These are phyloP conservation scores for Xylaria sp. DNA, from an alignment of 495 filamentous ascomycete genomes.

Conservation along the genomic window DNA sequence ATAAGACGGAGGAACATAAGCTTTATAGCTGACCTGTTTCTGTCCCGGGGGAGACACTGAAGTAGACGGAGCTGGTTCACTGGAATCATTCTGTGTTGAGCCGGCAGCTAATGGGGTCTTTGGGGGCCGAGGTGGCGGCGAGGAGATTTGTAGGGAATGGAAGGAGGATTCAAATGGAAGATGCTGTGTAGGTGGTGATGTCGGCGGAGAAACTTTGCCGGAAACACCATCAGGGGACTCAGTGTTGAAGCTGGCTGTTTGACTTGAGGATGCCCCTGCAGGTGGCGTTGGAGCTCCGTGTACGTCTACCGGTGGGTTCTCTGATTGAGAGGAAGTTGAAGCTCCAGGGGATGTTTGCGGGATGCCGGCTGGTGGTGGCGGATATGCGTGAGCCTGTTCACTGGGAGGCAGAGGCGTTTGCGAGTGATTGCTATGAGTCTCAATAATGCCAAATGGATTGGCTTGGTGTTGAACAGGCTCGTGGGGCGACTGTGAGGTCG, in stretches of 20 bases:
- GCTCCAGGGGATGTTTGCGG: not conserved
- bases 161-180: not conserved
- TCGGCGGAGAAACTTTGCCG: not conserved
- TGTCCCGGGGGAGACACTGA: not conserved
- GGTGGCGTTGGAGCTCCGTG: not conserved
- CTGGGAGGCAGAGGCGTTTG: not conserved
- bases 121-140: conserved; percentile 7
- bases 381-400: not conserved
- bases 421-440: not conserved
- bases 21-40: not conserved
- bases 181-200: not conserved
- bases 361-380: not conserved
- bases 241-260: not conserved
- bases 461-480: not conserved
- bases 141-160: not conserved
- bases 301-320: not conserved
- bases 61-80: not conserved
- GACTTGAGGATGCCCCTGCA: not conserved
- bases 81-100: not conserved
- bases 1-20: not conserved
- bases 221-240: not conserved
- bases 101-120: not conserved
- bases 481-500: not conserved
- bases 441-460: not conserved
- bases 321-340: not conserved